Conservation (phyloP, 192 early-diverging fungal genomes). For the Coemansia sp. region DNA sequence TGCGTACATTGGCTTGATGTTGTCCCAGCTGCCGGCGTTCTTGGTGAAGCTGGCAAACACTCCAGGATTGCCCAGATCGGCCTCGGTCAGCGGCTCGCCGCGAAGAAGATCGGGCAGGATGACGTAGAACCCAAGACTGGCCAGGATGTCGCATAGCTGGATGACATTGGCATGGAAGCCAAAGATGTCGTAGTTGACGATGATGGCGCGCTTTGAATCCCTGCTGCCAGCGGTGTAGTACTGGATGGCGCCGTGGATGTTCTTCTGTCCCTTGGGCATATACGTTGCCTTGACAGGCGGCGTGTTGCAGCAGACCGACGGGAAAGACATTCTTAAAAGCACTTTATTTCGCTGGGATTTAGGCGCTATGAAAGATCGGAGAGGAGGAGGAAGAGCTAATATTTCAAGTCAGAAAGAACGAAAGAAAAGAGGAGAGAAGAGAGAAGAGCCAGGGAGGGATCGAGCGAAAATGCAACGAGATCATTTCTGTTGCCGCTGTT, state of each 20-base stretch:
- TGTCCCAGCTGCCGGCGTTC: conserved; percentile 31
- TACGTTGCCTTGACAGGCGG: conserved; percentile 55
- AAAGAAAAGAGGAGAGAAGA: no score
- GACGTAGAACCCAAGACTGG: conserved; percentile 58
- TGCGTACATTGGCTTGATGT: conserved; percentile 14
- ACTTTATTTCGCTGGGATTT: no score
- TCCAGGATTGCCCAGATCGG: conserved; percentile 38
- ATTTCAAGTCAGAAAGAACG: neutral
- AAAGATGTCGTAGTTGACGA: conserved; percentile 74
- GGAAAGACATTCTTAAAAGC: conserved; percentile 39
- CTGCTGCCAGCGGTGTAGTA: conserved; percentile 48
- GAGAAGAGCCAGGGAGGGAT: no score
- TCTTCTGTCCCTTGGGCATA: conserved; percentile 41
- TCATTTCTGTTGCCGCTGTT: no score
- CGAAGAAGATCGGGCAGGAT: conserved; percentile 69
- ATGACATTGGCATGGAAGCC: conserved; percentile 61
- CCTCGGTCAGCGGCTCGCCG: conserved; percentile 46
- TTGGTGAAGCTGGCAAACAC: conserved; percentile 48
- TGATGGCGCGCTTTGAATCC: conserved; percentile 60
- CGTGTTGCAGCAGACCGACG: conserved; percentile 57
- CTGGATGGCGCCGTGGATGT: conserved; percentile 29
- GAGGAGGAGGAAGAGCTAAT: neutral
- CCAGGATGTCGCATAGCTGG: conserved; percentile 66
- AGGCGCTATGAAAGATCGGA: neutral
- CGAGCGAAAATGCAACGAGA: no score